Percentiles rank a stretch among this genome's conserved stretches.
Evolutionary conservation across 176 grass and related monocot genomes (phyloP).

Genomic region (Aegilops speltoides): DNA sequence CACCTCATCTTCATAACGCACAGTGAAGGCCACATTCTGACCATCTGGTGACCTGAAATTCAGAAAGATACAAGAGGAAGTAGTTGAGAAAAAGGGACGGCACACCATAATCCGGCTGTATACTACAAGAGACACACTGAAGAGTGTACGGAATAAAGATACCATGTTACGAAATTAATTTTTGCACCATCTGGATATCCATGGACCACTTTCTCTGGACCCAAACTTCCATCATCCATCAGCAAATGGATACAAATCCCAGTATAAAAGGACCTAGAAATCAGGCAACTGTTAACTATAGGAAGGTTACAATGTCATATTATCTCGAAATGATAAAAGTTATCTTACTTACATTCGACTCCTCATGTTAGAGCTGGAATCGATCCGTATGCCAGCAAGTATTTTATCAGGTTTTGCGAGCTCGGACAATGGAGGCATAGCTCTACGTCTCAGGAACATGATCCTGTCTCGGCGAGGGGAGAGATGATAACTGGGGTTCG

Average conservation of each 20-base stretch:
- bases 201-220: constrained; percentile 61
- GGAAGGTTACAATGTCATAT: not conserved
- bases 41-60: constrained; percentile 74
- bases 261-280: constrained; percentile 72
- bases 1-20: constrained; percentile 70
- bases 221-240: constrained; percentile 70
- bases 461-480: constrained; percentile 75
- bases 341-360: constrained; percentile 66
- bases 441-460: constrained; percentile 67
- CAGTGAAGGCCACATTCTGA: constrained; percentile 61
- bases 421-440: constrained; percentile 68
- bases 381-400: constrained; percentile 78
- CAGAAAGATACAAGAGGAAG: not conserved
- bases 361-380: constrained; percentile 57
- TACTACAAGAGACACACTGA: not conserved
- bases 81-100: not conserved
- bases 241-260: constrained; percentile 67
- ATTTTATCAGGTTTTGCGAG: constrained; percentile 66
- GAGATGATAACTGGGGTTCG: constrained; percentile 61
- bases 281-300: not conserved
- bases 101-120: not conserved
- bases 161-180: constrained; percentile 94
- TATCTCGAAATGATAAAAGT: not conserved
- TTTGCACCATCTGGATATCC: constrained; percentile 68
- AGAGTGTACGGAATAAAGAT: not conserved